These are phyloP conservation scores for Clausena lansium DNA, from an alignment of 345 rosid genomes.

Conservation along the genomic window DNA sequence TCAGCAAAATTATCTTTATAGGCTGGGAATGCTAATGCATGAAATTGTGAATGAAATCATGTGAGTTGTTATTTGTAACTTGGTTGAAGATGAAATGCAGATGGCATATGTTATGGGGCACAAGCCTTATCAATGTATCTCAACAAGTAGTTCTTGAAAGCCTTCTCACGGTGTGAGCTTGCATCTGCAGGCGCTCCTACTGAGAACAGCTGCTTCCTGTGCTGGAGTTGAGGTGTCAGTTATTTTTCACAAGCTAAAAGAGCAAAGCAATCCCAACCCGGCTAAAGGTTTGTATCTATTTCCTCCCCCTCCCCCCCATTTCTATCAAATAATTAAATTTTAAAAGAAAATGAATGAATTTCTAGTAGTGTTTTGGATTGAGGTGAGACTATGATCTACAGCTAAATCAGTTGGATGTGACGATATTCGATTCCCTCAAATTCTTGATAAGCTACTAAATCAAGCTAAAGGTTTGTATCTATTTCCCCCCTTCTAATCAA, in stretches of 20 bases:
- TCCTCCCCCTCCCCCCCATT: no score
- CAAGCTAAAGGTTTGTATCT: no score
- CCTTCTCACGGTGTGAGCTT: not conserved
- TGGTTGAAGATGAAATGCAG: no score
- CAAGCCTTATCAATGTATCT: not conserved
- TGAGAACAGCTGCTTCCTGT: conserved; percentile 33
- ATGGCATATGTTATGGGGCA: not conserved
- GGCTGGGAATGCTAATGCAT: no score
- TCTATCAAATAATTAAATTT: not conserved
- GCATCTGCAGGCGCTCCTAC: conserved; percentile 35
- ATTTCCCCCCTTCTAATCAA: not conserved
- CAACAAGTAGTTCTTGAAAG: not conserved
- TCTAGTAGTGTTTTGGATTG: not conserved
- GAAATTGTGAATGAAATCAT: no score
- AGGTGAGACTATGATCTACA: not conserved
- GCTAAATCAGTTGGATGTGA: conserved; percentile 49
- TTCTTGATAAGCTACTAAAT: conserved; percentile 20
- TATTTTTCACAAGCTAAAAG: conserved; percentile 43
- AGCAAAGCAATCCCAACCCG: conserved; percentile 43
- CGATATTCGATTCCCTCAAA: conserved; percentile 60
- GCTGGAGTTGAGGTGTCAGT: conserved; percentile 51
- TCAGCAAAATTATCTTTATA: no score
- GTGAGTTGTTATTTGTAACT: no score
- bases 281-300: conserved; percentile 33
- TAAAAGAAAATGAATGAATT: not conserved